Base-by-base conservation (phyloP, 495 filamentous ascomycete genomes). In the Penicillium steckii region DNA sequence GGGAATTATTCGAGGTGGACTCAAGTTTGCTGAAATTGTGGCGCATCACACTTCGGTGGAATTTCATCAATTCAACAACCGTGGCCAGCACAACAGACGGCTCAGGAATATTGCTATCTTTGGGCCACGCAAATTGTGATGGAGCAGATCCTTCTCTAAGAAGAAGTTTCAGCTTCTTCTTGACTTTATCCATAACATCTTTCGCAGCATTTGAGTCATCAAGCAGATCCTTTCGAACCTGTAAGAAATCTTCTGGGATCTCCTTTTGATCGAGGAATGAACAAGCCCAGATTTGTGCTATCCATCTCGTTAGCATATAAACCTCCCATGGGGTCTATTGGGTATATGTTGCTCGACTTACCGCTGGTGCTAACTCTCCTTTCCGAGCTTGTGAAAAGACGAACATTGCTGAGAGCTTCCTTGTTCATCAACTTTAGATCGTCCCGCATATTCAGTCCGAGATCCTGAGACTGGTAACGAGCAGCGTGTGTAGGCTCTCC, bases 141-240 rank as follows among this genome's bases (percentile, higher is more conserved):
- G 94, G 92, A 6, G 93, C 88, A 47, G 88, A 90, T 3, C 95
- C 95, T 66, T 95, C 86, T 22, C 94, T 81, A 46, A 98, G 72
- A 30, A 98, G 77, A 2, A 87, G 82, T 72, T 98, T 98, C 4
- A 98, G 77, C 82, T 95, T 96, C 80, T 97, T 97, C 78, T 98
- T 98, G 41, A 98, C 94, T 66, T 95, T 96, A 70, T 98, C 94
- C 92, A 97, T 98, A 59, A 95, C 92, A 70, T 97, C 95, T 68
- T 98, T 98, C 46, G 94, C 94, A n/a, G 94, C 94, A 71, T 98
- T 98, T 1, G 91, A 96, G 64, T 98, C 94, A 66, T 98, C 94
- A 6, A 98, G 77, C 2, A 98, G 78, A 67, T 97, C 91, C 66
- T 98, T 98, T 37, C 94, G 83, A 50, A 97, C 82, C 44, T 85